A percentile compares a stretch with the other conserved stretches of the same genome.
Evolutionary conservation across 208 protist genomes (phyloP).

Genomic region (Leishmania aethiopica): DNA sequence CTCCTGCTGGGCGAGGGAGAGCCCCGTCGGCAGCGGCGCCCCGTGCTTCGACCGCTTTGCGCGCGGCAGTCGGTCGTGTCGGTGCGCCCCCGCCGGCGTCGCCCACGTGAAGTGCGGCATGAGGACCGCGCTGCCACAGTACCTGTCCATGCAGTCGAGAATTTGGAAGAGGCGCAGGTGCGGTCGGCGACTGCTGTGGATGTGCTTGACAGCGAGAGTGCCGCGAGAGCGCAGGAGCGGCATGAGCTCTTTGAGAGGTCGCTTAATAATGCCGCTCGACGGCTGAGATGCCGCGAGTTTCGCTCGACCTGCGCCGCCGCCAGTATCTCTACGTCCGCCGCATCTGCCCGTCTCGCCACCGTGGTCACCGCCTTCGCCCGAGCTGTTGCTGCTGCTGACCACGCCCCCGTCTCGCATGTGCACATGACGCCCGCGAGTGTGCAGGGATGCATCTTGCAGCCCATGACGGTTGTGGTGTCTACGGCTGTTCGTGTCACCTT

Average conservation of each 20-base stretch:
- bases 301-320: not conserved
- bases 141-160: conserved; percentile 48
- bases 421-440: not conserved
- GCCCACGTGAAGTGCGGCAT: conserved; percentile 78
- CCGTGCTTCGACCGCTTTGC: conserved; percentile 6
- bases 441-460: not conserved
- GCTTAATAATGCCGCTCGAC: conserved; percentile 40
- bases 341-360: not conserved
- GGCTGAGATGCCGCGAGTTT: conserved; percentile 9
- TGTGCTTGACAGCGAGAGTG: conserved; percentile 50
- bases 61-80: conserved; percentile 7
- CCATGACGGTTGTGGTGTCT: not conserved
- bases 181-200: conserved; percentile 32
- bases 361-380: not conserved
- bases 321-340: not conserved
- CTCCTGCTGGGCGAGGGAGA: conserved; percentile 30
- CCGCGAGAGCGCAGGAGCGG: conserved; percentile 48
- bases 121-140: conserved; percentile 38
- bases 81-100: conserved; percentile 3
- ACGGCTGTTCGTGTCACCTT: not conserved
- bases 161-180: conserved; percentile 70
- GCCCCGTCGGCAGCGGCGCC: conserved; percentile 31
- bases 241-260: conserved; percentile 60
- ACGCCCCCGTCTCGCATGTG: not conserved
- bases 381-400: not conserved